Base-by-base conservation (phyloP, 2,329 filamentous ascomycete genomes). In the Fusarium beomiforme region DNA sequence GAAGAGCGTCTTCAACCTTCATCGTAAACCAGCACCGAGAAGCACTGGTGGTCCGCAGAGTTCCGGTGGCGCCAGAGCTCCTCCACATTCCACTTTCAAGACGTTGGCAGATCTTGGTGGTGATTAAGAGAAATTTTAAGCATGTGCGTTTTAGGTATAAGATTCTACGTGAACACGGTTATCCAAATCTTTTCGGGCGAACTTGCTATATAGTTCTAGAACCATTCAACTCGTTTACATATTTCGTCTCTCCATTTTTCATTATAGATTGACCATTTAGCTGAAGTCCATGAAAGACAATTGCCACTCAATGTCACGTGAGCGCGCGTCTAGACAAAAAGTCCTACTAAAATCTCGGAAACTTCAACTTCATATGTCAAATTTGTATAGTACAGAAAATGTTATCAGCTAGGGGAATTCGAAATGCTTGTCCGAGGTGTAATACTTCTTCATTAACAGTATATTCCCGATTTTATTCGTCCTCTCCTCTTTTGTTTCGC, bases 1-100 rank as follows among this genome's bases (percentile, higher is more conserved):
- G 79, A 84, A 82, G 47, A 91, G 89, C 23, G 81, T 80, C 19
- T 91, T 89, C 80, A 91, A 91, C 67, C 75, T 86, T 19, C 83
- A 86, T 56, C 85, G 81, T 53, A 53, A 60, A 36, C 62, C 62
- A 54, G 63, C 51, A 23, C 51, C 65, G 16, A 80, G 82, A 14
- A 77, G 71, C 41, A 71, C 76, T 6, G 74, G 76, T 16, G 56
- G 67, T 14, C 63, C 69, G 19, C 71, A 73, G 29, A 72, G 67
- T 21, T 64, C 43, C 50, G 71, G 70, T 49, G 73, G 72, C n/a
- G 72, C 72, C 16, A 72, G 60, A 47, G 77, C 75, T 12, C 77
- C 78, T 19, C 80, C 79, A 29, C 81, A 80, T 58, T 68, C 84
- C 39, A 74, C 77, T 2, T 86, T 87, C 75, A 85, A 82, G 79